phyloP scores from a whole-genome alignment of 2,329 filamentous ascomycete species.

The Teratosphaeria nubilosa region DNA sequence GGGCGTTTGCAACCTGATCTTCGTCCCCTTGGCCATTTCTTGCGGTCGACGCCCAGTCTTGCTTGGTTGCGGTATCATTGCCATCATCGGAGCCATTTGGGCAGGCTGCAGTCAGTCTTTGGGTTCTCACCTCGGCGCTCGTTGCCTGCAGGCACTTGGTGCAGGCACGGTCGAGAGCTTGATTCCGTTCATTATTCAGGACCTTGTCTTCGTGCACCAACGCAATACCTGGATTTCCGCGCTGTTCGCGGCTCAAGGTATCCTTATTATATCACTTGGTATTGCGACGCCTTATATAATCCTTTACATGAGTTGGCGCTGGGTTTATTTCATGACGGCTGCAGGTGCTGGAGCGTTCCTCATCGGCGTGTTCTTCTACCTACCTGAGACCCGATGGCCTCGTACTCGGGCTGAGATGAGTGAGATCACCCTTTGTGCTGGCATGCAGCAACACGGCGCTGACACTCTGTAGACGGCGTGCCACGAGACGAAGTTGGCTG shows the following conservation, averaged over 20 bases:
- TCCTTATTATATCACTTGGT: constrained; percentile 22
- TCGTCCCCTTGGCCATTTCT: constrained; percentile 21
- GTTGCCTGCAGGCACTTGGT: constrained; percentile 21
- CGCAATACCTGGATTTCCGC: constrained; percentile 21
- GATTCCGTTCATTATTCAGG: constrained; percentile 23
- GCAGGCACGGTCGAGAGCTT: constrained; percentile 24
- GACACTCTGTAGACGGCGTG: not conserved
- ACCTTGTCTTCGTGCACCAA: constrained; percentile 21
- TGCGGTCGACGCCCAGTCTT: constrained; percentile 20
- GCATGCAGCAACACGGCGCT: not conserved
- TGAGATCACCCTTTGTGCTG: not conserved
- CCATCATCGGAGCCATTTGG: constrained; percentile 19
- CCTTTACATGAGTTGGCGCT: constrained; percentile 18
- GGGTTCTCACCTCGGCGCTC: constrained; percentile 17
- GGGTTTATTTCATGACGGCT: constrained; percentile 21
- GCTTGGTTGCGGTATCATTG: constrained; percentile 16
- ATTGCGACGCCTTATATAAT: constrained; percentile 21
- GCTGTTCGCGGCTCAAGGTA: constrained; percentile 20
- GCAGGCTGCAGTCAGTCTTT: constrained; percentile 18
- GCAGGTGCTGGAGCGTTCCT: constrained; percentile 16
- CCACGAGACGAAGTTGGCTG: not conserved
- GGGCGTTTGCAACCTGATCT: constrained; percentile 18
- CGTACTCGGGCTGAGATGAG: constrained; percentile 17
- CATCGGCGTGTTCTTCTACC: constrained; percentile 15
- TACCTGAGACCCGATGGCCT: constrained; percentile 22